Evolutionary conservation across 306 rosid genomes (phyloP), one percentile per base, ranked within the genome.

Genomic region (Rubus idaeus): DNA sequence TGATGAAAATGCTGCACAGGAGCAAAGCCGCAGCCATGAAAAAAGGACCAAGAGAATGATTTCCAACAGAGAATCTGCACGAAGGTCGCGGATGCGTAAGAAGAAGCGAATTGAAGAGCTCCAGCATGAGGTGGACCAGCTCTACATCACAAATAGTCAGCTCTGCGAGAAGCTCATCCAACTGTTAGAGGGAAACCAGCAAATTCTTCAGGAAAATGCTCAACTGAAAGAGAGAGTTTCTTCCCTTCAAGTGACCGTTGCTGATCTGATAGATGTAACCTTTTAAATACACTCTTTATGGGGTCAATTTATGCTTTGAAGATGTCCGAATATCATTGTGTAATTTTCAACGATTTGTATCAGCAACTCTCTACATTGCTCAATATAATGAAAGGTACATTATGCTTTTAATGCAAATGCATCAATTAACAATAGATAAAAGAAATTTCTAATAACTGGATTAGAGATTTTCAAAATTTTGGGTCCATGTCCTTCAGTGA

Each of bases 81-180:
- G 84, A 42, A 77, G 88, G 66, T 86, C 83, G 8, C 44, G 86
- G 0, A 84, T 86, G 86, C 71, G 86, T 7, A 78, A 78, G 82
- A 83, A 86, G 73, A 81, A 78, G 77, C 86, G 84, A 18, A 76
- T 84, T 23, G 86, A 87, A 74, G 88, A 77, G 57, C 82, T 84
- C 44, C 81, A 76, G 53, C 49, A 41, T 63, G 84, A 83, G 50
- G 88, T 84, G 10, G 52, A 77, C 5, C 84, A 78, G 68, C 78
- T 83, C 18, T 82, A 73, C 16, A 35, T 17, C 14, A 70, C 82
- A n/a, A 86, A 86, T 35, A 80, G 82, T 4, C 77, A 78, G 30
- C 78, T 86, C 17, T 83, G 80, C 4, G 80, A 81, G 53, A 86
- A 84, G 71, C 70, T 84, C 8, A 81, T 83, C 56, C 77, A 73